These are phyloP conservation scores for Sorghum bicolor DNA, from an alignment of 176 grass and related monocot species.

Conservation along the genomic window DNA sequence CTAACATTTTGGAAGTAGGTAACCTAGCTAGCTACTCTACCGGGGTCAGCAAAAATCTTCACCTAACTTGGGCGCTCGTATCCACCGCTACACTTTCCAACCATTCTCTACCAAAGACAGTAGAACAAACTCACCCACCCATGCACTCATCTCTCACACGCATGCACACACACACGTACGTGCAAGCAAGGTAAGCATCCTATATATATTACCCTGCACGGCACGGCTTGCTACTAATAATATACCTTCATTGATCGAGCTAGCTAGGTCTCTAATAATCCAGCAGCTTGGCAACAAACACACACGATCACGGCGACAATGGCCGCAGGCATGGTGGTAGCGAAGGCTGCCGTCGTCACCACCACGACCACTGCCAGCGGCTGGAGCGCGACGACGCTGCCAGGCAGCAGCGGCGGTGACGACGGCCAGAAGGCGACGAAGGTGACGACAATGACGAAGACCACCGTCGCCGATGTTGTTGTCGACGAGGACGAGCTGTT, in stretches of 20 bases:
- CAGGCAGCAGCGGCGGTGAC: neutral
- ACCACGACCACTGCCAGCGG: neutral
- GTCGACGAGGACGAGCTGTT: slow-evolving; percentile 64
- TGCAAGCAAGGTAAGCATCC: neutral
- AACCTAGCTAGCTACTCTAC: slow-evolving; percentile 12
- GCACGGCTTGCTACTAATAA: neutral
- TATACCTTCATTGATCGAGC: neutral
- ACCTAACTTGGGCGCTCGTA: neutral
- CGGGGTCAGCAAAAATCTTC: neutral
- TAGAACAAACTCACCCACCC: slow-evolving; percentile 33
- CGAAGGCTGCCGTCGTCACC: neutral
- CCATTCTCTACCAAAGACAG: slow-evolving; percentile 23
- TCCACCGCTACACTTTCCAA: neutral
- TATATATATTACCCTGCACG: slow-evolving; percentile 9
- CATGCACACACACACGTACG: neutral
- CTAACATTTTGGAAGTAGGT: neutral
- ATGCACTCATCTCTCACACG: neutral
- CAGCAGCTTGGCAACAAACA: neutral
- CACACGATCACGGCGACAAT: neutral
- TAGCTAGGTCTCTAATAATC: no score
- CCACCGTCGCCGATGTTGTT: neutral
- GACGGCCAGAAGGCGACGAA: neutral
- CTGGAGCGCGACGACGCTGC: neutral
- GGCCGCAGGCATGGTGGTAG: neutral
- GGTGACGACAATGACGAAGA: neutral